Conservation (phyloP, 768 basidiomycete species). For the Pulveroboletus sp. region DNA sequence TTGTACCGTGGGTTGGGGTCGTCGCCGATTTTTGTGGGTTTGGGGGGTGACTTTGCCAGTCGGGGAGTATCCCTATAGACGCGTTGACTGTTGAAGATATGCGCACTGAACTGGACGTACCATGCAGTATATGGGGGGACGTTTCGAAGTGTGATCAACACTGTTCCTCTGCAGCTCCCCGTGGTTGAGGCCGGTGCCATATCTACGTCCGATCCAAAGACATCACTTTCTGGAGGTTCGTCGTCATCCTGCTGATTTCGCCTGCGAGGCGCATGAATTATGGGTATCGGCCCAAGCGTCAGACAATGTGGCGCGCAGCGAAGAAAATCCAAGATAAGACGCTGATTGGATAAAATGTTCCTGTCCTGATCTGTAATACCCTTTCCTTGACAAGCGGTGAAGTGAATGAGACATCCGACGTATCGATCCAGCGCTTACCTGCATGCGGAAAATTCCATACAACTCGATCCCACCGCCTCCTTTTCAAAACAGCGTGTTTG, state of each 20-base stretch:
- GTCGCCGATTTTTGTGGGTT: constrained; percentile 42
- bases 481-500: constrained; percentile 54
- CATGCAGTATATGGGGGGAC: constrained; percentile 86
- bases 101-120: constrained; percentile 39
- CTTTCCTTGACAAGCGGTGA: constrained; percentile 48
- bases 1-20: constrained; percentile 65
- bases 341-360: constrained; percentile 88
- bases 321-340: constrained; percentile 78
- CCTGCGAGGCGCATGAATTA: constrained; percentile 37
- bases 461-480: constrained; percentile 69
- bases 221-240: constrained; percentile 30
- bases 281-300: constrained; percentile 53
- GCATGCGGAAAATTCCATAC: constrained; percentile 98
- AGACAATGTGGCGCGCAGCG: constrained; percentile 67
- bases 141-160: constrained; percentile 86
- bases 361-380: constrained; percentile 93
- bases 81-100: constrained; percentile 10
- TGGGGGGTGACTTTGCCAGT: constrained; percentile 72
- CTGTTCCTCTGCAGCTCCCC: constrained; percentile 52
- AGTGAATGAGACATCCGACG: not conserved
- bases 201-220: constrained; percentile 17
- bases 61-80: constrained; percentile 66
- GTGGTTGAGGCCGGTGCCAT: not conserved
- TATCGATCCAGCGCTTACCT: constrained; percentile 47
- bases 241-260: constrained; percentile 44